A percentile compares a stretch with the other conserved stretches of the same genome.
Conservation (phyloP, 768 basidiomycete species). For the Russula ochroleuca region DNA sequence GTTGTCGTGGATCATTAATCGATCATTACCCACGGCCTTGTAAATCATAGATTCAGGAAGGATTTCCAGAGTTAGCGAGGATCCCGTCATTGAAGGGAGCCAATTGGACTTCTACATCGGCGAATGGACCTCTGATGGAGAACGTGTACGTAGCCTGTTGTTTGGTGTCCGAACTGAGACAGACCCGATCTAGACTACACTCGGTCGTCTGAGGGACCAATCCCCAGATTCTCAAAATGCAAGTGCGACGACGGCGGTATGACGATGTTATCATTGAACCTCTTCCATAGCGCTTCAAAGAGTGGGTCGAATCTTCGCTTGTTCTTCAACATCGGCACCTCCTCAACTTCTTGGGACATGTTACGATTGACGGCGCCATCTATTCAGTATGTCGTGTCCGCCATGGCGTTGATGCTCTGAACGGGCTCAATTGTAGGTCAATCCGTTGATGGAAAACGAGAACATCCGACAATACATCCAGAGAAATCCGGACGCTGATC, state of each 20-base stretch:
- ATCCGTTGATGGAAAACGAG: conserved; percentile 45
- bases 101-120: conserved; percentile 42
- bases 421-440: conserved; percentile 35
- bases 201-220: conserved; percentile 17
- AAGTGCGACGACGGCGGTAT: neutral
- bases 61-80: conserved; percentile 35
- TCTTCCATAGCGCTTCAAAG: conserved; percentile 38
- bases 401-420: neutral
- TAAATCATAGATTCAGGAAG: conserved; percentile 29
- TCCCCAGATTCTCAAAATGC: conserved; percentile 15
- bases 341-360: conserved; percentile 38
- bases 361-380: conserved; percentile 33
- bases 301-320: conserved; percentile 43
- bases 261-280: neutral
- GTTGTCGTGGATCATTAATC: neutral
- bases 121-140: conserved; percentile 40
- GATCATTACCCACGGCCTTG: neutral
- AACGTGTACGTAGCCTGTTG: conserved; percentile 33
- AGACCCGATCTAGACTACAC: conserved; percentile 11
- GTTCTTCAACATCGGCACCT: conserved; percentile 41
- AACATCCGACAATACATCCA: conserved; percentile 39
- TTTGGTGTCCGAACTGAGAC: neutral
- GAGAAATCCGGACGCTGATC: conserved; percentile 34
- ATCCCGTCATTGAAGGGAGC: conserved; percentile 36
- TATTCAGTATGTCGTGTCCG: conserved; percentile 15